Evolutionary conservation across 495 filamentous ascomycete genomes (phyloP), one percentile per base, ranked within the genome.

Genomic region (Hypoxylon perforatum): DNA sequence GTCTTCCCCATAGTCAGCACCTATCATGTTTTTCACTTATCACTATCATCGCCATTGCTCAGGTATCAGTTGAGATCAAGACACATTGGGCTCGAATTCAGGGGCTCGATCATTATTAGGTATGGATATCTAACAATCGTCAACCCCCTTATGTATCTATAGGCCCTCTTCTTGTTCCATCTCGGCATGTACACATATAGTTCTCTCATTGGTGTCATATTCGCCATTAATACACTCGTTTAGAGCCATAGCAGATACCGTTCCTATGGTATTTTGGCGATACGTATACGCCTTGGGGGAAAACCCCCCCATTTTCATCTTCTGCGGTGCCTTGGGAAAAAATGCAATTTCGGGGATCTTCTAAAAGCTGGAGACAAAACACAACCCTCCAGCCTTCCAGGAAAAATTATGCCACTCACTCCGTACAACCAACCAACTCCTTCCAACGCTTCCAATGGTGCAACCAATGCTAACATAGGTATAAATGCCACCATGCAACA

Each of bases 401-500:
- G 51, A 48, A 35, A 56, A 14, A 28, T 61, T 61, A 39, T 57
- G 50, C 59, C 49, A 18, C 33, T 53, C 18, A 45, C 28, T 39
- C 28, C 41, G n/a, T n/a, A n/a, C n/a, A 28, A 23, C 52, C 21
- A 17, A 48, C 36, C 41, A 2, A 21, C 36, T 35, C 22, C 50
- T 56, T 36, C 65, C 22, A 50, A 36, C 51, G 47, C 23, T 36
- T 22, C 18, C 47, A 53, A 44, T 21, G 42, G 65, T 46, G 61
- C 57, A 54, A 47, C 51, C 45, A 48, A 70, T 66, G 57, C 57
- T 65, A 49, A 62, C 51, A 44, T 3, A 28, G 25, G 25, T 55
- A 68, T 55, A 61, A 63, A 62, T 70, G 67, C 52, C 49, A 62
- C 67, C 57, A 59, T 61, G 52, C 57, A 57, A 58, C 61, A 70